These are phyloP conservation scores for Jaltomata sinuosa DNA, from an alignment of 257 asterid genomes.

Conservation along the genomic window DNA sequence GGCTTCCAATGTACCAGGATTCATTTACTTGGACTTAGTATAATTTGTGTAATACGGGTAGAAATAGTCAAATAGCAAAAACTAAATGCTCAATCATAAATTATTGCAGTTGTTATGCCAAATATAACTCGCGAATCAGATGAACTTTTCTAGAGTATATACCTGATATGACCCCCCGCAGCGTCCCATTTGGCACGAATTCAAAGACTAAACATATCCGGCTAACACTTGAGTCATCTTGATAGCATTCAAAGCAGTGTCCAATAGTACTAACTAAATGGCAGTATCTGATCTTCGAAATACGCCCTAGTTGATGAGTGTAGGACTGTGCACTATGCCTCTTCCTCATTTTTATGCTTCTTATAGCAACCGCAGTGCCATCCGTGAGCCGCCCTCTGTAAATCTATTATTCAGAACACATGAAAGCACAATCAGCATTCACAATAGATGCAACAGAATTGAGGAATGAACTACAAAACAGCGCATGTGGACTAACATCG, in stretches of 20 bases:
- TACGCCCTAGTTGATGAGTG: constrained; percentile 64
- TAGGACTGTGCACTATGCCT: constrained; percentile 40
- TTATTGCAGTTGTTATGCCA: background rate
- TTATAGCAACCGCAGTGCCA: constrained; percentile 51
- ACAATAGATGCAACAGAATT: background rate
- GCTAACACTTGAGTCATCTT: constrained; percentile 50
- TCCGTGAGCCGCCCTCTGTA: constrained; percentile 64
- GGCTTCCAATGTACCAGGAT: background rate
- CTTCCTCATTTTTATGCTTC: constrained; percentile 49
- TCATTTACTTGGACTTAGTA: background rate
- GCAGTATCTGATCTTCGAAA: constrained; percentile 57
- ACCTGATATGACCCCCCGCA: constrained; percentile 61
- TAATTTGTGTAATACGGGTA: background rate
- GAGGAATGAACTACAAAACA: background rate
- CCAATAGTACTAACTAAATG: constrained; percentile 75
- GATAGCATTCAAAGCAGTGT: constrained; percentile 68
- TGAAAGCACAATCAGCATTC: background rate
- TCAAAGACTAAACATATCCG: constrained; percentile 55
- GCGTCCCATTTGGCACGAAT: constrained; percentile 51
- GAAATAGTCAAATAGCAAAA: background rate
- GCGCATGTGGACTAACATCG: background rate
- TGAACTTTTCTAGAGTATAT: background rate
- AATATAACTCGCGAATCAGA: background rate
- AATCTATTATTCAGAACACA: constrained; percentile 23
- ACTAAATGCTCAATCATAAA: background rate